These are phyloP conservation scores for Sclerotinia borealis DNA, from an alignment of 2,329 filamentous ascomycete species.

Conservation along the genomic window DNA sequence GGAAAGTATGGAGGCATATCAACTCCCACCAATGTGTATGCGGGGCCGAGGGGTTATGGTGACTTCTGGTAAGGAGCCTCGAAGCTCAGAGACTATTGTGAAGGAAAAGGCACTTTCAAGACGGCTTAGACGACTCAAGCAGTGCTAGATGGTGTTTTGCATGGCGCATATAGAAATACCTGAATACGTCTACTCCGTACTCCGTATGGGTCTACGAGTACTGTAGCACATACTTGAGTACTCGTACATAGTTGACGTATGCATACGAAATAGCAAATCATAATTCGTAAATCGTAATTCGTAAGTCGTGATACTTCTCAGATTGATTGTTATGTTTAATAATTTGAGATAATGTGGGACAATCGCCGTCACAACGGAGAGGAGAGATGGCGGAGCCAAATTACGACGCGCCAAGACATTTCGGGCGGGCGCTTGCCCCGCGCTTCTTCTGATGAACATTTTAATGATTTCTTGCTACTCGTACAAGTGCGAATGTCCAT, in stretches of 20 bases:
- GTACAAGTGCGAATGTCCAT: too few relatives aligned
- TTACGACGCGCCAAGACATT: slow-evolving; percentile 9
- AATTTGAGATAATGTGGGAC: too few relatives aligned
- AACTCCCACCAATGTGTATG: neutral
- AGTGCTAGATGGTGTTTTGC: neutral
- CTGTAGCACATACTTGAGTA: too few relatives aligned
- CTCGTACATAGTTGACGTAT: too few relatives aligned
- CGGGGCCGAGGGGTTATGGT: neutral
- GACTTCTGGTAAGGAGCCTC: neutral
- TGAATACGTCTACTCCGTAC: neutral
- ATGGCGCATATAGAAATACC: neutral
- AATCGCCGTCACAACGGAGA: too few relatives aligned
- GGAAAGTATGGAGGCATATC: neutral
- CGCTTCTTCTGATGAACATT: too few relatives aligned
- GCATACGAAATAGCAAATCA: neutral
- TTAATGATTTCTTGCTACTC: too few relatives aligned
- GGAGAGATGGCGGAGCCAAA: neutral
- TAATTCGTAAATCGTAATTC: neutral
- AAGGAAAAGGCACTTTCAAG: neutral
- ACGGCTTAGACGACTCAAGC: too few relatives aligned
- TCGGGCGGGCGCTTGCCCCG: neutral
- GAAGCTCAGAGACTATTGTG: neutral
- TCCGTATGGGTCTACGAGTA: too few relatives aligned
- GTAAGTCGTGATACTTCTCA: too few relatives aligned
- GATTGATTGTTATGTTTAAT: too few relatives aligned